Conservation (phyloP, 169 alveolate genomes). For the Miamiensis avidus region DNA sequence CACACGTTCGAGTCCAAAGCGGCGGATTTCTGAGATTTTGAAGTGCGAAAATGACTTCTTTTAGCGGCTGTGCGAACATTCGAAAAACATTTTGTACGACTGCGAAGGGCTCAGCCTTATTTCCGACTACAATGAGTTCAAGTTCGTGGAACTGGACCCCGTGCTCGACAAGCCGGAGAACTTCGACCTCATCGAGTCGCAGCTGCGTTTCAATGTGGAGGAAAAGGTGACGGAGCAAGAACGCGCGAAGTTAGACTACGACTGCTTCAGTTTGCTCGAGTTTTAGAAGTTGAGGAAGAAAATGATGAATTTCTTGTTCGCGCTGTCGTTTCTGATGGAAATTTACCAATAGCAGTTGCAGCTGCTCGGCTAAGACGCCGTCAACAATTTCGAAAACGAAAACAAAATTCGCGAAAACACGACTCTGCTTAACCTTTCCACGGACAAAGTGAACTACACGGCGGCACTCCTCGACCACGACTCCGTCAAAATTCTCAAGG, state of each 20-base stretch:
- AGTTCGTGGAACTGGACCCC: slow-evolving; percentile 1
- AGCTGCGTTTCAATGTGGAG: not conserved
- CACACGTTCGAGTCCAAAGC: not conserved
- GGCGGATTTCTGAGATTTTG: not conserved
- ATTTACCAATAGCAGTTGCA: not conserved
- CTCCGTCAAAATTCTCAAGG: not conserved
- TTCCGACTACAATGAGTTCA: slow-evolving; percentile 4
- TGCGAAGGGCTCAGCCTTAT: slow-evolving; percentile 1
- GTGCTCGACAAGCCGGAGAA: slow-evolving; percentile 5
- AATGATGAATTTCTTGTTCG: slow-evolving; percentile 1
- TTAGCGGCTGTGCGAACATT: not conserved
- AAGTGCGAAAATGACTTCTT: slow-evolving; percentile 20
- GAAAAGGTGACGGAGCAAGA: slow-evolving; percentile 3
- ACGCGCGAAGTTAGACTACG: not conserved
- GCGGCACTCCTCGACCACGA: not conserved
- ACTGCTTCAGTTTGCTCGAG: not conserved
- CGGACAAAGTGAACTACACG: not conserved
- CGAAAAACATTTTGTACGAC: slow-evolving; percentile 3
- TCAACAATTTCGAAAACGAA: not conserved
- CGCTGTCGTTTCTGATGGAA: slow-evolving; percentile 2
- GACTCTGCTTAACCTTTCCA: not conserved
- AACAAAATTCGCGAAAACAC: not conserved
- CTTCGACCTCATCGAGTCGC: not conserved
- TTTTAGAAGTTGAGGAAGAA: slow-evolving; percentile 18
- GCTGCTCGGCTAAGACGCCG: not conserved